Evolutionary conservation across 2,329 filamentous ascomycete species (phyloP).

Genomic region (Apiospora saccharicola): DNA sequence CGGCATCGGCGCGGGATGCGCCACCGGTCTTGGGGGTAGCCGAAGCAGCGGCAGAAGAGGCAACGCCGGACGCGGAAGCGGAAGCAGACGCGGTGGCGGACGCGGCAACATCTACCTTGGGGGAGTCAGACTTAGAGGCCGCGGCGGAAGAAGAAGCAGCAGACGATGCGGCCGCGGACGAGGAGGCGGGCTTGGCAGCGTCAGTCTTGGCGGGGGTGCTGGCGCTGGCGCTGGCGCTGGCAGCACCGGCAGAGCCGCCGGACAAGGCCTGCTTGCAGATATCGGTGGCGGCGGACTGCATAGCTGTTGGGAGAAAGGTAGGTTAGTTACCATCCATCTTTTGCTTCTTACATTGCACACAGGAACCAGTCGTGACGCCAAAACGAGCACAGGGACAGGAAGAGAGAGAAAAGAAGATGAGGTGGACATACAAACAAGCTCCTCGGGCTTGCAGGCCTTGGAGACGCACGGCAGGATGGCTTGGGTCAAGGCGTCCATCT

Average conservation of each 20-base stretch:
- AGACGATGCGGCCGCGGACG: background rate
- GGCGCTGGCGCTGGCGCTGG: constrained; percentile 25
- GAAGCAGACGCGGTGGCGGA: constrained; percentile 16
- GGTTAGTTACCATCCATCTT: background rate
- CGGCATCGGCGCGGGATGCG: constrained; percentile 36
- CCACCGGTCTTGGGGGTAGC: constrained; percentile 33
- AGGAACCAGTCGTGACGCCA: too few species aligned
- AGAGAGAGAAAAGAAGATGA: background rate
- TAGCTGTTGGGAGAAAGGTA: constrained; percentile 26
- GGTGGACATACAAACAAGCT: constrained; percentile 42
- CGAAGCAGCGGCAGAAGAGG: background rate
- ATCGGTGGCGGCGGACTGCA: constrained; percentile 29
- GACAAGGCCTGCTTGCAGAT: constrained; percentile 29
- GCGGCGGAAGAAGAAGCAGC: constrained; percentile 8
- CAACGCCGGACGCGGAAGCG: constrained; percentile 24
- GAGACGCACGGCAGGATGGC: constrained; percentile 46
- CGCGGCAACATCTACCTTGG: constrained; percentile 19
- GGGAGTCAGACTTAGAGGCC: constrained; percentile 26
- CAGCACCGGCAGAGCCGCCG: constrained; percentile 10
- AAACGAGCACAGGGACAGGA: background rate
- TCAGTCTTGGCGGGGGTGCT: constrained; percentile 27
- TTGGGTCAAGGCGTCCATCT: constrained; percentile 42
- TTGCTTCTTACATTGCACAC: too few species aligned
- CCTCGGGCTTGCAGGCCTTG: constrained; percentile 41
- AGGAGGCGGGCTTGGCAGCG: background rate